Percentiles rank a stretch among this genome's conserved stretches.
Conservation (phyloP, 352 stramenopile species). For the Stramenopiles sp. region DNA sequence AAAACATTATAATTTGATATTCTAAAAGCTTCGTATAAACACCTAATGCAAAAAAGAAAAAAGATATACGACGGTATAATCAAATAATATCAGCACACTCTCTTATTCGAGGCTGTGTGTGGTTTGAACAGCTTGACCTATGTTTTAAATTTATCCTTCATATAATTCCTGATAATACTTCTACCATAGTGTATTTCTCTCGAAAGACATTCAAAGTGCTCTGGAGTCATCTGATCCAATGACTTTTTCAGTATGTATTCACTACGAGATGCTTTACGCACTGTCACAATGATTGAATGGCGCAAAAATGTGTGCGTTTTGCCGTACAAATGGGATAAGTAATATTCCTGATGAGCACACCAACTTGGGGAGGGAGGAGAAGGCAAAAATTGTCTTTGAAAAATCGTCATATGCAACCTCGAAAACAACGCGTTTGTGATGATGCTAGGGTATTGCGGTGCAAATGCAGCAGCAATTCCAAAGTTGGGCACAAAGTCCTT, state of each 20-base stretch:
- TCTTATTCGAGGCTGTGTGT: too few relatives aligned
- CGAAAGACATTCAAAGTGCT: background rate
- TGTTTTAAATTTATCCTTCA: background rate
- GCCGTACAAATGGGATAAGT: background rate
- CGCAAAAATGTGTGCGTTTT: background rate
- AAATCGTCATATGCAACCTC: background rate
- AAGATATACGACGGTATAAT: too few relatives aligned
- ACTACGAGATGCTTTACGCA: background rate
- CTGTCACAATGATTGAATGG: background rate
- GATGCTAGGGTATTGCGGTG: background rate
- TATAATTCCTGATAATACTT: background rate
- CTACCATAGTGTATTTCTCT: background rate
- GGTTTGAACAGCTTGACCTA: too few relatives aligned
- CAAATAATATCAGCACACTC: too few relatives aligned
- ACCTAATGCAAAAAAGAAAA: too few relatives aligned
- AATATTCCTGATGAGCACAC: background rate
- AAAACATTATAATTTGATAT: too few relatives aligned
- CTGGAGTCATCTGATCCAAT: background rate
- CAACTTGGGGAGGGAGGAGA: background rate
- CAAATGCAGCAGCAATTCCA: background rate
- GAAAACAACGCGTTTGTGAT: background rate
- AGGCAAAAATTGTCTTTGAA: background rate
- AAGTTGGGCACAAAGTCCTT: background rate
- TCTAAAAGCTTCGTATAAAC: too few relatives aligned
- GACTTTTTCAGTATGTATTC: background rate